Evolutionary conservation across 148 eudicot species (phyloP), one percentile per base, ranked within the genome.

Genomic region (Cornus florida): DNA sequence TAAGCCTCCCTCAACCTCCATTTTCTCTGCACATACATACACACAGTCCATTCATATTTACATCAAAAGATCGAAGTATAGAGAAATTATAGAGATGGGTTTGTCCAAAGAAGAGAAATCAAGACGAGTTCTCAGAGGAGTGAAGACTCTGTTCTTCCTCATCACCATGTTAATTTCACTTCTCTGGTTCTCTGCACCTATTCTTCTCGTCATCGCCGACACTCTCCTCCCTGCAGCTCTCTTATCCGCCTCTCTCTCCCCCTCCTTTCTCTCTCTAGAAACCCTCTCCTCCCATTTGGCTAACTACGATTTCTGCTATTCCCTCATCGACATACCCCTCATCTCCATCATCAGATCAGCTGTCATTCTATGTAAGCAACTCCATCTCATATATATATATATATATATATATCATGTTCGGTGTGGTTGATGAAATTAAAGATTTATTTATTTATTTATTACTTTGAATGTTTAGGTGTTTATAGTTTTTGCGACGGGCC

Each of bases 401-500:
- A 62, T 20, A 62, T n/a, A n/a, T 62, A 62, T n/a, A 20, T 62
- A 4, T 62, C 28, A 28, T 28, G 28, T 35, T 35, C 4, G 66
- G 5, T 3, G 6, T 24, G 20, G 66, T 62, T n/a, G 23, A 17
- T 62, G 24, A 43, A 43, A 62, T 20, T 1, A 19, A 53, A 13
- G 23, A 62, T 62, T 19, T 3, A 62, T 4, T 62, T 62, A 28
- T 28, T 62, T 43, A 1, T 43, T 41, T 6, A 6, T 39, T 39
- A 3, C 16, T 60, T 14, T 60, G 13, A 39, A 39, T 33, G 24
- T 77, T 23, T 35, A 91, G 95, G 94, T 82, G 97, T 91, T 69
- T 93, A 93, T 65, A 91, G 97, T 67, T 91, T 93, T 33, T 93
- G 97, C 72, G 97, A 93, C 76, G 93, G 97, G 31, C 97, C 94